Conservation (phyloP, 2,329 filamentous ascomycete genomes). For the Rosellinia necatrix region DNA sequence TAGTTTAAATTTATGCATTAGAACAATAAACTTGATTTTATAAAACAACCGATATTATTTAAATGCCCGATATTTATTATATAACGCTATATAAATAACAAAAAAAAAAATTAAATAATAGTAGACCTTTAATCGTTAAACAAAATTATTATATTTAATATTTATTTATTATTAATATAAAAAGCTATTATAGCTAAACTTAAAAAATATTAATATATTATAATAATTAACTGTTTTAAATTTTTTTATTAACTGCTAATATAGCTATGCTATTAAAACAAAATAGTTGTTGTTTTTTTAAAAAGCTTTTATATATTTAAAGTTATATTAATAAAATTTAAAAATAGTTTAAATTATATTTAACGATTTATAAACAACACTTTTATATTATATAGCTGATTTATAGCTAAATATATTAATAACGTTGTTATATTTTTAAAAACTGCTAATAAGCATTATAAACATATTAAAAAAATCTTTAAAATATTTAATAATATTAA, state of each 20-base stretch:
- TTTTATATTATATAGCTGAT: not conserved
- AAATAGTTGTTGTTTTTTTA: not conserved
- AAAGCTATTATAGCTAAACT: not conserved
- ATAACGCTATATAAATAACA: not conserved
- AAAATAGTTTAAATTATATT: not conserved
- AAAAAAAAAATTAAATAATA: not conserved
- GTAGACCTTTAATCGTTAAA: not conserved
- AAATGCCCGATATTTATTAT: not conserved
- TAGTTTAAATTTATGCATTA: not conserved
- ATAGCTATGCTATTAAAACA: not conserved
- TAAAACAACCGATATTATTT: not conserved
- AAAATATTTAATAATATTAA: not conserved
- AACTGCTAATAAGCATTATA: not conserved
- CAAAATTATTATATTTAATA: not conserved
- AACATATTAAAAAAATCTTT: not conserved
- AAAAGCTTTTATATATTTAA: not conserved
- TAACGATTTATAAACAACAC: conserved; percentile 1
- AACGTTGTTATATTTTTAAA: not conserved
- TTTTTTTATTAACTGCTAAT: not conserved
- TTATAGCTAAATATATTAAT: not conserved
- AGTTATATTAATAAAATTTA: not conserved
- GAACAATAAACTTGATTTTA: not conserved
- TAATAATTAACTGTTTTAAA: not conserved
- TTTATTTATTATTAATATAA: not conserved
- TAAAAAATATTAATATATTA: not conserved